phyloP scores from a whole-genome alignment of 352 stramenopile species.

The Pythium dissotocum region DNA sequence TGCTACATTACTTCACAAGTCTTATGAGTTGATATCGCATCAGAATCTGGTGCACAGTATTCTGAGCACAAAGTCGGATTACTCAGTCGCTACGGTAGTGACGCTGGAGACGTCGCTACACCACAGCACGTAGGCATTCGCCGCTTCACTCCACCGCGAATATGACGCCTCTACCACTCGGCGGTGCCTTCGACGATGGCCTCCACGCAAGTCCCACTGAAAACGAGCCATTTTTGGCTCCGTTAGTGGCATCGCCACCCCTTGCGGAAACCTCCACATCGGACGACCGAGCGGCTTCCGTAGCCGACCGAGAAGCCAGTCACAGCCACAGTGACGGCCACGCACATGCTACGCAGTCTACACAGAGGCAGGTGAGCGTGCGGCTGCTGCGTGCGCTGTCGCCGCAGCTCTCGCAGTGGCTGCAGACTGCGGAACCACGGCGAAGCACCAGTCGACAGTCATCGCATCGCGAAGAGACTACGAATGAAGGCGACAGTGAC shows the following conservation, averaged over 20 bases:
- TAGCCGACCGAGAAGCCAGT: not conserved
- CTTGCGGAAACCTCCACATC: too few relatives aligned
- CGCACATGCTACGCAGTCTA: not conserved
- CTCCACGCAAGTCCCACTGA: not conserved
- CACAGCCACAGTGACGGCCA: not conserved
- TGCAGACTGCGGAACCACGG: constrained; percentile 12
- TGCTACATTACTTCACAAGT: too few relatives aligned
- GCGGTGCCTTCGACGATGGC: not conserved
- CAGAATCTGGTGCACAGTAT: too few relatives aligned
- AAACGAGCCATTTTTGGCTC: not conserved
- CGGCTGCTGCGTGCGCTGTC: constrained; percentile 27
- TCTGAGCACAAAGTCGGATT: too few relatives aligned
- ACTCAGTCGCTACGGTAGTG: too few relatives aligned
- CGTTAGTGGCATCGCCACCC: not conserved
- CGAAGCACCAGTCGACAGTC: not conserved
- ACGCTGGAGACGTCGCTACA: too few relatives aligned
- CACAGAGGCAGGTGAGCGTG: constrained; percentile 1
- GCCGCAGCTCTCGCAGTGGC: constrained; percentile 35
- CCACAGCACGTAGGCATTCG: too few relatives aligned
- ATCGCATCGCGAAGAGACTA: not conserved
- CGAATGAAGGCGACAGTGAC: not conserved
- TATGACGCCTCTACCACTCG: too few relatives aligned
- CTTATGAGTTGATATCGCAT: too few relatives aligned
- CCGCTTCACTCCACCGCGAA: too few relatives aligned
- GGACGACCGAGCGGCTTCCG: not conserved